A percentile compares a stretch with the other conserved stretches of the same genome.
Conservation (phyloP, 202 grass and related monocot genomes). For the Saccharum hybrid region DNA sequence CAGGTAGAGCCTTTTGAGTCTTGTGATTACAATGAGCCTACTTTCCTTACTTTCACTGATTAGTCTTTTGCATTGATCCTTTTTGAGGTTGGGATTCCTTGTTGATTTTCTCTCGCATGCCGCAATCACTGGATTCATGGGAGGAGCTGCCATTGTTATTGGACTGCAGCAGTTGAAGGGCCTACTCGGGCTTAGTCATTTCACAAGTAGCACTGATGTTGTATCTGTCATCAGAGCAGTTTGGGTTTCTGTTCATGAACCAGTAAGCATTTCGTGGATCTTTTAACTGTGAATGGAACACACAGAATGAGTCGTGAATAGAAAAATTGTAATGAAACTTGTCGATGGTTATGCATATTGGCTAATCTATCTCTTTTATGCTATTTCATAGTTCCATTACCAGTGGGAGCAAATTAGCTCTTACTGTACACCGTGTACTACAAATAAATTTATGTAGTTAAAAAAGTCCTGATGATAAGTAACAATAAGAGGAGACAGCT, state of each 20-base stretch:
- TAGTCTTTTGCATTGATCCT: background rate
- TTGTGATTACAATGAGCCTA: background rate
- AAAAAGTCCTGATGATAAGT: background rate
- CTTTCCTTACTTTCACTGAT: conserved; percentile 39
- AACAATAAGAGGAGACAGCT: background rate
- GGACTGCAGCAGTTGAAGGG: conserved; percentile 91
- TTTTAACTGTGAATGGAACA: background rate
- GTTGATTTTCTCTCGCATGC: conserved; percentile 85
- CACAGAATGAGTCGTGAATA: background rate
- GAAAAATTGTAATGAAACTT: background rate
- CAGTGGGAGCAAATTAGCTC: background rate
- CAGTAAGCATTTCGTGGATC: conserved; percentile 54
- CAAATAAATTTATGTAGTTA: conserved; percentile 9
- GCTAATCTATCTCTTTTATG: background rate
- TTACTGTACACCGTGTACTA: background rate
- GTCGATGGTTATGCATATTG: background rate
- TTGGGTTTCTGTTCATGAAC: conserved; percentile 54
- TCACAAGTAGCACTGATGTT: conserved; percentile 79
- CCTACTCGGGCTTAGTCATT: conserved; percentile 68
- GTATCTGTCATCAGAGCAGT: conserved; percentile 78
- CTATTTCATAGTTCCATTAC: background rate
- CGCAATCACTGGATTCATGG: conserved; percentile 88
- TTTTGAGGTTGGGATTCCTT: conserved; percentile 59
- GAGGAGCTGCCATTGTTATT: conserved; percentile 76
- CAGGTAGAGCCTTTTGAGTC: conserved; percentile 35